Conservation (phyloP, 148 eudicot genomes). For the Hydrangea macrophylla region DNA sequence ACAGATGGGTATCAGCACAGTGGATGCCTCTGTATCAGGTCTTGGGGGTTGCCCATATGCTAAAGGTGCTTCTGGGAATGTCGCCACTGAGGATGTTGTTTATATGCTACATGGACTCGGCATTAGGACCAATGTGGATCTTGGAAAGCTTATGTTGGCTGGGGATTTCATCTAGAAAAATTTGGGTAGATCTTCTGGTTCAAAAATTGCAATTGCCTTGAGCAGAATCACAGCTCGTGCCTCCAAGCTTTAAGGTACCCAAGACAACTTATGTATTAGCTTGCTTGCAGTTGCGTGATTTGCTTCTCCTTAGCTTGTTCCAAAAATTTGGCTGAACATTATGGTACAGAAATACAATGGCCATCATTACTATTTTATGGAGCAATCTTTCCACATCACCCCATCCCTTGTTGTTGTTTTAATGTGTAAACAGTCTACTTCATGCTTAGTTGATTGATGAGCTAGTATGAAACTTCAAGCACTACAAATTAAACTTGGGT, state of each 20-base stretch:
- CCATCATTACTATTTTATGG: no score
- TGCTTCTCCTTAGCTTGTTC: no score
- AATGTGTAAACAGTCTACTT: no score
- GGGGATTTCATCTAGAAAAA: conserved; percentile 62
- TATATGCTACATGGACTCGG: conserved; percentile 75
- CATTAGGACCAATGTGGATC: no score
- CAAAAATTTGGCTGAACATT: no score
- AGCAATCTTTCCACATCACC: no score
- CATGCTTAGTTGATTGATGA: no score
- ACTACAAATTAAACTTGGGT: no score
- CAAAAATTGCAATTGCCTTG: conserved; percentile 65
- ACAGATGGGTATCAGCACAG: conserved; percentile 69
- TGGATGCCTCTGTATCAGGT: conserved; percentile 66
- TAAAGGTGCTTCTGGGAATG: conserved; percentile 76
- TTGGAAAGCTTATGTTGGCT: conserved; percentile 57
- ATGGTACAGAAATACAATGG: no score
- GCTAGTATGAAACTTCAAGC: no score
- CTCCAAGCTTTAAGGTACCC: conserved; percentile 51
- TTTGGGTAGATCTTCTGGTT: conserved; percentile 56
- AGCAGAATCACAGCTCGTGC: conserved; percentile 35
- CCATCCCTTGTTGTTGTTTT: no score
- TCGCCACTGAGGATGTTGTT: conserved; percentile 78
- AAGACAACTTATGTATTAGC: not conserved
- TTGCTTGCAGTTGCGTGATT: not conserved
- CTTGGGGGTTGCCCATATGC: conserved; percentile 90